Evolutionary conservation across 2,329 filamentous ascomycete genomes (phyloP), one percentile per base, ranked within the genome.

Genomic region (Shiraia sp.): DNA sequence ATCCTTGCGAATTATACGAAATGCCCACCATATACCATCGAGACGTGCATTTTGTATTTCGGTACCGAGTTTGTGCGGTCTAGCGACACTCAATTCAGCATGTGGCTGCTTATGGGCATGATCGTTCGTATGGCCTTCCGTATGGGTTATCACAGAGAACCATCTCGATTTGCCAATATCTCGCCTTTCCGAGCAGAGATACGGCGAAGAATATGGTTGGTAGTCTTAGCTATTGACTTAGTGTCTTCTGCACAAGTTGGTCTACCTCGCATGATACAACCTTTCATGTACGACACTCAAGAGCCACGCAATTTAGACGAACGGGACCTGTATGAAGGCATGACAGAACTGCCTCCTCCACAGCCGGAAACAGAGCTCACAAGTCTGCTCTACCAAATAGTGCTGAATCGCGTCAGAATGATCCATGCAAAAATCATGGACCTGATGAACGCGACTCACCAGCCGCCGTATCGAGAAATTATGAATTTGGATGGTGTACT

Each of bases 121-220:
- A 45, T 68, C 16, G 51, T 66, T 17, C 60, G 64, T n/a, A 52
- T 65, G 2, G 57, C 59, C 6, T 62, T 68, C 26, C 65, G 66
- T 2, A 71, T 72, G 68, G 72, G 72, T 2, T 71, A 72, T 40
- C 73, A 74, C 36, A 64, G 71, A n/a, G 72, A 75, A 17, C 63
- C 68, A 2, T 57, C 59, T 2, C 59, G 64, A 10, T 67, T 70
- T 37, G 33, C 58, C 3, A 61, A 66, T 9, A 65, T 74, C 8
- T 75, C 75, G 0, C 74, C 78, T 0, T 85, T 80, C 46, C 74
- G 82, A 47, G 75, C 75, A 2, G 79, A 85, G 61, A 77, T 84
- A 71, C 75, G 82, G 17, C 75, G 83, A 3, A 75, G 83, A 6
- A 59, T 83, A 1, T 86, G 82, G 78, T 77, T 79, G 60, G 78